phyloP scores from a whole-genome alignment of 495 filamentous ascomycete species.

The Sordaria brevicollis region DNA sequence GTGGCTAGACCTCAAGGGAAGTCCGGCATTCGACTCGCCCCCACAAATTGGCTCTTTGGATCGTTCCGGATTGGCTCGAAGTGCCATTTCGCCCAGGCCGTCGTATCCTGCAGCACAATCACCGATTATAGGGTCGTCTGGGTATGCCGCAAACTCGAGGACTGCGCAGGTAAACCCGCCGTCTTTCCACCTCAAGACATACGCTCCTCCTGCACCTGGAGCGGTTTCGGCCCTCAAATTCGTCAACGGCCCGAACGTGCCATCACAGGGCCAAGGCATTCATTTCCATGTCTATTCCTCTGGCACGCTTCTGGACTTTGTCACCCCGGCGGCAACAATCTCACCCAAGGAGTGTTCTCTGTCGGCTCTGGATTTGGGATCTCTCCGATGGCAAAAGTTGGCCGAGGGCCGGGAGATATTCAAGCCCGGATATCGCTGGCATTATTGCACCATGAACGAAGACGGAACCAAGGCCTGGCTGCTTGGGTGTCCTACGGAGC shows the following conservation, averaged over 20 bases:
- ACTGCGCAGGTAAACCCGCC: constrained; percentile 71
- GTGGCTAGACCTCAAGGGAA: constrained; percentile 91
- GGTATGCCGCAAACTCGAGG: constrained; percentile 82
- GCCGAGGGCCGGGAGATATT: constrained; percentile 92
- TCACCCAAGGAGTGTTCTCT: constrained; percentile 76
- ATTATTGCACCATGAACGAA: constrained; percentile 91
- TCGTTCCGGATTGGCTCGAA: constrained; percentile 22
- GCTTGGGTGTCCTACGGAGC: constrained; percentile 77
- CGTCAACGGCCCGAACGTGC: constrained; percentile 76
- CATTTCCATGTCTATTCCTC: constrained; percentile 95
- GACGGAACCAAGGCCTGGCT: constrained; percentile 93
- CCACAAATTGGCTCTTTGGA: constrained; percentile 59
- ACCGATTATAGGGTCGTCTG: constrained; percentile 47
- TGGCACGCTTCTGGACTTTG: constrained; percentile 82
- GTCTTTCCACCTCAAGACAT: constrained; percentile 55
- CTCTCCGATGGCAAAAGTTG: constrained; percentile 84
- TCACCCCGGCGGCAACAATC: constrained; percentile 82
- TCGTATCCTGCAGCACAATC: constrained; percentile 27
- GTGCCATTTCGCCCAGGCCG: constrained; percentile 33
- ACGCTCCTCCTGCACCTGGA: constrained; percentile 63
- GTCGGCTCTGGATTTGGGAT: constrained; percentile 74
- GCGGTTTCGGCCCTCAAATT: constrained; percentile 86
- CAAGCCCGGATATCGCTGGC: constrained; percentile 79
- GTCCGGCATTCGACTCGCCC: constrained; percentile 67
- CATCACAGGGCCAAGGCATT: constrained; percentile 75